Conservation (phyloP, 148 eudicot genomes). For the Agrostemma githago region DNA sequence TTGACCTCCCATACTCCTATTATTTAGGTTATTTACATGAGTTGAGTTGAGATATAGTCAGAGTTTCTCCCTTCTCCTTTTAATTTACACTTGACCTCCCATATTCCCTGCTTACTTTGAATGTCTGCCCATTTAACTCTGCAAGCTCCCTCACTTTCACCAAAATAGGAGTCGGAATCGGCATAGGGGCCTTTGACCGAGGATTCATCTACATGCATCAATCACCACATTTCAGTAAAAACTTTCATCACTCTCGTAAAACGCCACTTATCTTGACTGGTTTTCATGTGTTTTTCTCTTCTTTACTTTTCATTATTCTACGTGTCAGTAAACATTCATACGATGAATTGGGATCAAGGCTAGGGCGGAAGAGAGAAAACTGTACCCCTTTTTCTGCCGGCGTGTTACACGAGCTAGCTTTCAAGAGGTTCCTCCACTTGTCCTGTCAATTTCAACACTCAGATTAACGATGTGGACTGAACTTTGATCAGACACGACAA, state of each 20-base stretch:
- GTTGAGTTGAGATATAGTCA: conserved; percentile 2
- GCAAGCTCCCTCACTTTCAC: conserved; percentile 87
- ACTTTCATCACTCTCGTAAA: background rate
- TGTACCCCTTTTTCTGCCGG: conserved; percentile 78
- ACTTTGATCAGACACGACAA: background rate
- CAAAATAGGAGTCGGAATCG: conserved; percentile 70
- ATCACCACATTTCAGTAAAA: background rate
- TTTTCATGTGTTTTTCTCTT: background rate
- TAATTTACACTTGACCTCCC: conserved; percentile 41
- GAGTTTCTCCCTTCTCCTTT: conserved; percentile 31
- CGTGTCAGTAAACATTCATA: background rate
- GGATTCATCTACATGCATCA: conserved; percentile 45
- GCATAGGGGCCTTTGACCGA: conserved; percentile 54
- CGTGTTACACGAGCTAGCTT: conserved; percentile 64
- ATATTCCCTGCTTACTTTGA: conserved; percentile 36
- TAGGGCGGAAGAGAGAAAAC: background rate
- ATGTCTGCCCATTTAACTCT: conserved; percentile 56
- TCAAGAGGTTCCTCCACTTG: conserved; percentile 97
- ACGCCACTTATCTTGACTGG: background rate
- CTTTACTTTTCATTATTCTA: background rate
- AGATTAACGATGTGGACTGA: background rate
- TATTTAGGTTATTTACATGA: too few relatives aligned
- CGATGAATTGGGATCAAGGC: background rate
- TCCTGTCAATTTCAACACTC: conserved; percentile 47
- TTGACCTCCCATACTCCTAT: too few relatives aligned